phyloP scores from a whole-genome alignment of 495 filamentous ascomycete species.

The Daldinia childiae region DNA sequence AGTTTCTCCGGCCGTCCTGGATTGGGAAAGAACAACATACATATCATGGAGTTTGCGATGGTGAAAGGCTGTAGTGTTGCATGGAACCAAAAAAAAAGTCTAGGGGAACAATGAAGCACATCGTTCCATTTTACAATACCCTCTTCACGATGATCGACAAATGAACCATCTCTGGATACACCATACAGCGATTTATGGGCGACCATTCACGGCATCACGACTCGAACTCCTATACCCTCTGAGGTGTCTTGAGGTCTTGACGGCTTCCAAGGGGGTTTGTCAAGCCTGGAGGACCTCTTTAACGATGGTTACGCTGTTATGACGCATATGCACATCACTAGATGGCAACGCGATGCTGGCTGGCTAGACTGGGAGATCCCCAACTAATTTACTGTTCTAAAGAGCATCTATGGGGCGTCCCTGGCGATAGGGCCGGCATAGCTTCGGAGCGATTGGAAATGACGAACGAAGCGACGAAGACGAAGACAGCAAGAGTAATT shows the following conservation, averaged over 20 bases:
- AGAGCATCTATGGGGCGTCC: constrained; percentile 36
- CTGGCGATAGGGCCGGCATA: constrained; percentile 27
- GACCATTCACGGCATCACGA: constrained; percentile 52
- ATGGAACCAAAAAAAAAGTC: constrained; percentile 36
- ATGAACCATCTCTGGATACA: constrained; percentile 50
- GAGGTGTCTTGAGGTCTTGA: constrained; percentile 43
- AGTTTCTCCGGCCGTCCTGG: constrained; percentile 39
- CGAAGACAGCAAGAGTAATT: constrained; percentile 40
- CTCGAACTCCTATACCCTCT: constrained; percentile 51
- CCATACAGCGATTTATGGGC: constrained; percentile 51
- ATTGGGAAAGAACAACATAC: constrained; percentile 40
- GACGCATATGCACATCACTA: constrained; percentile 49
- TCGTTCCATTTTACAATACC: constrained; percentile 46
- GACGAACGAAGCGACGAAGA: constrained; percentile 44
- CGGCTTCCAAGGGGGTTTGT: constrained; percentile 35
- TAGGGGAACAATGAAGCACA: constrained; percentile 40
- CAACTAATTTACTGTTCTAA: constrained; percentile 46
- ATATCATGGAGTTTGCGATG: constrained; percentile 43
- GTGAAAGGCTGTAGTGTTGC: constrained; percentile 42
- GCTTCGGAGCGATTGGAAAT: constrained; percentile 44
- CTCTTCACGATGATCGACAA: constrained; percentile 48
- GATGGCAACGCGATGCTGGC: constrained; percentile 44
- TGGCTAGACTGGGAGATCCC: constrained; percentile 37
- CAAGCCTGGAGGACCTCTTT: constrained; percentile 45
- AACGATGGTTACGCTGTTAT: constrained; percentile 52